Evolutionary conservation across 2,329 filamentous ascomycete genomes (phyloP).

Genomic region (Colletotrichum truncatum): DNA sequence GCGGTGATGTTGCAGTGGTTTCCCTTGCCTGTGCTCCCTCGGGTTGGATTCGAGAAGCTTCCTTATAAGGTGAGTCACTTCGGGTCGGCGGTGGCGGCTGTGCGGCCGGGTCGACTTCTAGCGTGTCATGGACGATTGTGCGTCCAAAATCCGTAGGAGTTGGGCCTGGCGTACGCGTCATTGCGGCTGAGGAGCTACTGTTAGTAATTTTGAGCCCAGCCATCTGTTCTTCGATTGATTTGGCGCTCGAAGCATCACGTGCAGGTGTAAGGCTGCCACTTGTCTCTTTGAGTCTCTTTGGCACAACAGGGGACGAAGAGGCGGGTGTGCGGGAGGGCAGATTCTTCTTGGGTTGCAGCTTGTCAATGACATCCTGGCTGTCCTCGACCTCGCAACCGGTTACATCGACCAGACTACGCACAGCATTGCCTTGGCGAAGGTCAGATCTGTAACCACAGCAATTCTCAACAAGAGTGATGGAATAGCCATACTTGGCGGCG

Average conservation of each 20-base stretch:
- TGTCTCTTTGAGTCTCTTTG: slow-evolving; percentile 4
- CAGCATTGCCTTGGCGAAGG: slow-evolving; percentile 73
- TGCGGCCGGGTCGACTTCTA: slow-evolving; percentile 28
- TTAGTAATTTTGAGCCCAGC: slow-evolving; percentile 18
- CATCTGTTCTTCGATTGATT: slow-evolving; percentile 14
- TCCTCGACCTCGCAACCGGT: slow-evolving; percentile 77
- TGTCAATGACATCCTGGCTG: slow-evolving; percentile 26
- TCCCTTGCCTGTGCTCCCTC: not conserved
- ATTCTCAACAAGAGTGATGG: slow-evolving; percentile 88
- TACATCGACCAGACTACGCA: slow-evolving; percentile 76
- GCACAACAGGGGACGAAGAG: slow-evolving; percentile 9
- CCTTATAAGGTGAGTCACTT: slow-evolving; percentile 10
- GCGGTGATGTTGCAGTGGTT: not conserved
- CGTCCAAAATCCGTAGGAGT: slow-evolving; percentile 20
- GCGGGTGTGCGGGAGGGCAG: not conserved
- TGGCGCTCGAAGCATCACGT: slow-evolving; percentile 26
- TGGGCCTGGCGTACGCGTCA: slow-evolving; percentile 26
- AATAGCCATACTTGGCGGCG: slow-evolving; percentile 85
- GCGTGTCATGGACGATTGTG: not conserved
- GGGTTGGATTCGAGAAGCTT: not conserved
- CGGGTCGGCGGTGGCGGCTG: slow-evolving; percentile 1
- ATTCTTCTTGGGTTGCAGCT: slow-evolving; percentile 23
- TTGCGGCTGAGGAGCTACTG: not conserved
- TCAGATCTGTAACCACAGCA: slow-evolving; percentile 84
- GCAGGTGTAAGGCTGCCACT: slow-evolving; percentile 28